These are phyloP conservation scores for Tothia fuscella DNA, from an alignment of 2,329 filamentous ascomycete genomes.

Conservation along the genomic window DNA sequence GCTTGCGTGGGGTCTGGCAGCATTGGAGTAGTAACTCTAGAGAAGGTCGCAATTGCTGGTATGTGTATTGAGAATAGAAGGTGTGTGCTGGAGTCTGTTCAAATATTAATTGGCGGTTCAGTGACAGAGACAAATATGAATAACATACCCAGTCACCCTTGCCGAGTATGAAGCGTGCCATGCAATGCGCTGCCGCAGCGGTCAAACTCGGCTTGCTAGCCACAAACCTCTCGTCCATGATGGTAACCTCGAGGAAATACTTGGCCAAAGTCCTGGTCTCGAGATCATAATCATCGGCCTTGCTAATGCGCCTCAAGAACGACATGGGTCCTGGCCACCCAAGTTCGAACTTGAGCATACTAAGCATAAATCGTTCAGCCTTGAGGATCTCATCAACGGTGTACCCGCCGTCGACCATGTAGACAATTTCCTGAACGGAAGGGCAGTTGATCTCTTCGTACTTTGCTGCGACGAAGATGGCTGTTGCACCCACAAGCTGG, in stretches of 20 bases:
- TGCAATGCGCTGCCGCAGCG: slow-evolving; percentile 82
- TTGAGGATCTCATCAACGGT: slow-evolving; percentile 86
- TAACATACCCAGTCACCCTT: slow-evolving; percentile 85
- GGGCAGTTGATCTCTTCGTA: slow-evolving; percentile 99
- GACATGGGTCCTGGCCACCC: slow-evolving; percentile 99
- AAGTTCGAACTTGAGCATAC: slow-evolving; percentile 88
- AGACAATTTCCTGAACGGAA: slow-evolving; percentile 87
- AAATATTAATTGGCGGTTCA: slow-evolving; percentile 24
- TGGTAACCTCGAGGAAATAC: slow-evolving; percentile 91
- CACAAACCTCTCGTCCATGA: slow-evolving; percentile 98
- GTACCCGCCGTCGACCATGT: slow-evolving; percentile 95
- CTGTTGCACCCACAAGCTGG: slow-evolving; percentile 90
- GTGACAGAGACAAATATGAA: background rate
- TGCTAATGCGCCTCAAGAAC: slow-evolving; percentile 92
- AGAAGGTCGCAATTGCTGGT: slow-evolving; percentile 66
- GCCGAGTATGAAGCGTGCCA: slow-evolving; percentile 75
- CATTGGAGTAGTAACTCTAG: slow-evolving; percentile 75
- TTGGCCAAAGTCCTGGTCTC: slow-evolving; percentile 93
- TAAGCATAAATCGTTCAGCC: slow-evolving; percentile 96
- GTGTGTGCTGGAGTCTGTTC: slow-evolving; percentile 66
- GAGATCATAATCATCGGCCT: slow-evolving; percentile 93
- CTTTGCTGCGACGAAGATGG: slow-evolving; percentile 90
- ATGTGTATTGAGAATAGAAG: slow-evolving; percentile 90
- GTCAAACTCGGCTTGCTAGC: slow-evolving; percentile 81
- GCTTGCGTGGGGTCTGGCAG: slow-evolving; percentile 66